A percentile compares a stretch with the other conserved stretches of the same genome.
Conservation (phyloP, 148 eudicot species). For the Rhododendron molle region DNA sequence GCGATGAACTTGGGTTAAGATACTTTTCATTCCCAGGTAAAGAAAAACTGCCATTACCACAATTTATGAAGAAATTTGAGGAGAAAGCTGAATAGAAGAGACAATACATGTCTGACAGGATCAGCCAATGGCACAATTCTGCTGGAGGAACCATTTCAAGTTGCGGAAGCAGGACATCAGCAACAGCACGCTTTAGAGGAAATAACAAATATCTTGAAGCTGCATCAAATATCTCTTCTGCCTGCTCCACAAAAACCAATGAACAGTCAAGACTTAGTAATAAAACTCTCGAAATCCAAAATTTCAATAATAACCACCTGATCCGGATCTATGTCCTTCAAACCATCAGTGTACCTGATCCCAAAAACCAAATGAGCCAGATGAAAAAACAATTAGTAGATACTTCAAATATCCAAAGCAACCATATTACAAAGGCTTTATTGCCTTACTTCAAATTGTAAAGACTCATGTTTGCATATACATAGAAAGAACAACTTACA, state of each 20-base stretch:
- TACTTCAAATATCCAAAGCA: background rate
- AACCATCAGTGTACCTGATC: slow-evolving; percentile 85
- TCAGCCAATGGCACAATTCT: slow-evolving; percentile 90
- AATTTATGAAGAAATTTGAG: slow-evolving; percentile 2
- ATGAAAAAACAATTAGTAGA: background rate
- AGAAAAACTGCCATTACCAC: background rate
- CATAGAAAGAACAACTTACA: slow-evolving; percentile 46
- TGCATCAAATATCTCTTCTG: slow-evolving; percentile 94
- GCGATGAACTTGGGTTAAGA: background rate
- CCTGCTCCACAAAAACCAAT: slow-evolving; percentile 41
- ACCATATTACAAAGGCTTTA: background rate
- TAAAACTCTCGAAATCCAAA: slow-evolving; percentile 4
- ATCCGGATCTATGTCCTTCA: slow-evolving; percentile 69
- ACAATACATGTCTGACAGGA: slow-evolving; percentile 76
- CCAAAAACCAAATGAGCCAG: slow-evolving; percentile 6
- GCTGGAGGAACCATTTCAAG: slow-evolving; percentile 77
- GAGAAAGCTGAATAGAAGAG: background rate
- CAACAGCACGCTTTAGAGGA: slow-evolving; percentile 96
- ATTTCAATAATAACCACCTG: slow-evolving; percentile 44
- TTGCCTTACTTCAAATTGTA: background rate
- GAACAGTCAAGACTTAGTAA: background rate
- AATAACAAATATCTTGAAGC: slow-evolving; percentile 91
- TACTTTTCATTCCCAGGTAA: slow-evolving; percentile 3
- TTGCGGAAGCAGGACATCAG: slow-evolving; percentile 83
- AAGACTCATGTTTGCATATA: background rate